Evolutionary conservation across 108 stramenopile species (phyloP).

Genomic region (Parmales sp.): DNA sequence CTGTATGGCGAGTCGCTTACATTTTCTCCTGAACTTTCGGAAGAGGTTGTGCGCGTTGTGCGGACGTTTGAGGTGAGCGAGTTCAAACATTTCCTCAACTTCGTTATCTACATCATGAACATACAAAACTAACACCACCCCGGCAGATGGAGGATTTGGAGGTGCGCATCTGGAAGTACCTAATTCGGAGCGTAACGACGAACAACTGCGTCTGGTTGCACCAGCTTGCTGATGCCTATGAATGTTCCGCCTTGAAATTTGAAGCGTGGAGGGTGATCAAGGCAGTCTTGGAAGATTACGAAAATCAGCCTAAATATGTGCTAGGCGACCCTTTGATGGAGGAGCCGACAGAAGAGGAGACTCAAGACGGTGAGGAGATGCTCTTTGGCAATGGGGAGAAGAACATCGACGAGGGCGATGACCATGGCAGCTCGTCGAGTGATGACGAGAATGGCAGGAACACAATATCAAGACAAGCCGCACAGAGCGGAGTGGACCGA

Average conservation of each 20-base stretch:
- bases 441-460: no score
- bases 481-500: no score
- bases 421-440: no score
- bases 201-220: background rate
- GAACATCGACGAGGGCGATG: background rate
- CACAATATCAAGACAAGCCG: no score
- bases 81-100: no score
- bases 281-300: background rate
- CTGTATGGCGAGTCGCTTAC: background rate
- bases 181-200: background rate
- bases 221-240: background rate
- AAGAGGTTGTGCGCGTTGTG: background rate
- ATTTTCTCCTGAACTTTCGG: background rate
- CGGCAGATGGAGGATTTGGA: background rate
- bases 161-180: conserved; percentile 1
- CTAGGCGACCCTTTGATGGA: background rate
- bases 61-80: conserved; percentile 4
- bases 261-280: conserved; percentile 3
- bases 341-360: background rate
- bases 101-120: no score
- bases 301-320: background rate
- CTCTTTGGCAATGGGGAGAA: background rate
- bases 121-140: no score
- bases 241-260: conserved; percentile 4
- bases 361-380: background rate